phyloP scores from a whole-genome alignment of 2,329 filamentous ascomycete genomes.

The Trichoderma sp. region DNA sequence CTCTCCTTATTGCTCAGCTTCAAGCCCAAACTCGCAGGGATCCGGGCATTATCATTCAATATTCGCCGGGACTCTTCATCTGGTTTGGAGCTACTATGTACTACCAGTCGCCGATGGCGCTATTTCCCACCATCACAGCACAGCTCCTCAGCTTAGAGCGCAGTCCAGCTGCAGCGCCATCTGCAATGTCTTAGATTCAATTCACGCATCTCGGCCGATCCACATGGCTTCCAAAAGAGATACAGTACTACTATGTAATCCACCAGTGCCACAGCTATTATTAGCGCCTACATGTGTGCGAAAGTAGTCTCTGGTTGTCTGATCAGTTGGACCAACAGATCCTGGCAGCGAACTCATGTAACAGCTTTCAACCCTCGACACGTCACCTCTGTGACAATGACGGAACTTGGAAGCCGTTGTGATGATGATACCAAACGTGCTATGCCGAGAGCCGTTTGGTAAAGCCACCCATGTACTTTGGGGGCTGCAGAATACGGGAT shows the following conservation, averaged over 20 bases:
- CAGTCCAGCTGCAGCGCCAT: not conserved
- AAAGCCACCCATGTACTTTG: not conserved
- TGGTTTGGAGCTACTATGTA: not conserved
- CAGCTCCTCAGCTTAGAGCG: not conserved
- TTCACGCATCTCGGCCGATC: slow-evolving; percentile 1
- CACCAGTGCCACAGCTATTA: not conserved
- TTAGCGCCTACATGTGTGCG: not conserved
- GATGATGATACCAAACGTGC: not conserved
- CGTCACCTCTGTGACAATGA: not conserved
- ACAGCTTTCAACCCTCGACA: not conserved
- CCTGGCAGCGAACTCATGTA: not conserved
- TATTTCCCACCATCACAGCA: not conserved
- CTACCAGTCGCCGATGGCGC: not conserved
- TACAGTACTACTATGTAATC: not conserved
- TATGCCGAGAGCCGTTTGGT: not conserved
- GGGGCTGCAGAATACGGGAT: not conserved
- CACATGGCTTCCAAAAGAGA: not conserved
- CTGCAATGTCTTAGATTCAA: not conserved
- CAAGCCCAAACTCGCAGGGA: not conserved
- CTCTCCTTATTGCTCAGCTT: not conserved
- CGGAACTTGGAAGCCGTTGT: not conserved
- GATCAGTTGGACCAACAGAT: not conserved
- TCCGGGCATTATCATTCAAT: not conserved
- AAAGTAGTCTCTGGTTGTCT: no score
- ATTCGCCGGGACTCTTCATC: not conserved